Base-by-base conservation (phyloP, 2,329 filamentous ascomycete species). In the Lecanicillium sp. region DNA sequence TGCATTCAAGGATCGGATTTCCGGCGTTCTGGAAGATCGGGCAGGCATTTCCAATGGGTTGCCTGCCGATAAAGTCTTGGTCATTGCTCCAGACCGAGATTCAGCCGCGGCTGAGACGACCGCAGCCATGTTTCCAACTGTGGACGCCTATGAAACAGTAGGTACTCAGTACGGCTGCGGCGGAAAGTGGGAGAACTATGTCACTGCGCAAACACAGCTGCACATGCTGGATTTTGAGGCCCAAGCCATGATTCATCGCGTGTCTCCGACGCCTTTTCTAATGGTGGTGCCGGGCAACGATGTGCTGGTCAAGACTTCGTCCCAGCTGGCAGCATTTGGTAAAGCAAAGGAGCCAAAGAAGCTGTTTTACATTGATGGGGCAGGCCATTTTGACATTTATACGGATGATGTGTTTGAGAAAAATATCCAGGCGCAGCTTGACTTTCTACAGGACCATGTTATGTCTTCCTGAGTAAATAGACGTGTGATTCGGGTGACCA, bases 191-290 rank as follows among this genome's bases (percentile, higher is more conserved):
- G 43, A 40, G 14, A 43, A 45, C 9, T 38, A 35, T 15, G n/a
- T 45, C 13, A 43, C 40, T 6, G 32, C 36, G 12, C 29, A 31
- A 8, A 31, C 29, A 16, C 29, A 31, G 17, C 29, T 31, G 9
- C 9, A 31, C n/a, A 35, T 41, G 14, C 31, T 39, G 32, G 29
- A 31, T 19, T 41, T 25, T 36, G 45, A 47, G 29, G 43, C 43
- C 3, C 37, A 39, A 13, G 35, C 17, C 2, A 45, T 41, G 18
- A 38, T 45, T 12, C 45, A 47, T 14, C 43, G 43, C 9, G 42
- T 47, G 15, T 38, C 43, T 2, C 45, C 45, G 7, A 45, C 43
- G 5, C 45, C 45, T 11, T 28, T 47, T 6, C 16, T 47, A 5
- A 45, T 45, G 35, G 34, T 47, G 13, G 33, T 45, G 6, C 34